Evolutionary conservation across 2,329 filamentous ascomycete species (phyloP).

Genomic region (Aureobasidium lini): DNA sequence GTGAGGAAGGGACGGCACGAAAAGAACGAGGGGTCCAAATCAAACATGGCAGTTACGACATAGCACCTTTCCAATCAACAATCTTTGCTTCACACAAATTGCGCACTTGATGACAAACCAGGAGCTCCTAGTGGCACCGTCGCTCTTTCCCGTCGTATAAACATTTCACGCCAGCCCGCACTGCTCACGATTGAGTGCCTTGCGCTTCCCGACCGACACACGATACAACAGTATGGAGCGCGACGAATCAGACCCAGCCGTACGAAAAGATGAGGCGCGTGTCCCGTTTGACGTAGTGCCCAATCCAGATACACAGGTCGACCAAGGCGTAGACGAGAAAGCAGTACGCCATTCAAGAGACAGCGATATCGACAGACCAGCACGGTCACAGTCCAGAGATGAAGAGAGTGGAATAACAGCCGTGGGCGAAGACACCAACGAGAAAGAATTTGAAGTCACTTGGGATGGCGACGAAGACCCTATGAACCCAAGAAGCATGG

Average conservation of each 20-base stretch:
- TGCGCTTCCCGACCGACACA: not conserved
- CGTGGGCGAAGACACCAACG: not conserved
- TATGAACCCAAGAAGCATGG: conserved; percentile 64
- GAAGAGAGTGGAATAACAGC: conserved; percentile 10
- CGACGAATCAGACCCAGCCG: not conserved
- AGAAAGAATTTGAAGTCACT: conserved; percentile 56
- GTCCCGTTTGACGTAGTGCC: conserved; percentile 9
- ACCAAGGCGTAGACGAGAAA: not conserved
- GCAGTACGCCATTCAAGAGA: conserved; percentile 1
- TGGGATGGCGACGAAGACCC: conserved; percentile 73
- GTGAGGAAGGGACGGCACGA: not conserved
- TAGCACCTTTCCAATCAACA: not conserved
- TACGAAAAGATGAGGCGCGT: not conserved
- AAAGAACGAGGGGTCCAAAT: not conserved
- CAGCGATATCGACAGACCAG: not conserved
- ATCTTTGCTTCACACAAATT: not conserved
- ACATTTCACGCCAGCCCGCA: not conserved
- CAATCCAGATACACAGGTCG: not conserved
- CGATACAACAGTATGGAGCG: not conserved
- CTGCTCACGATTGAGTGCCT: not conserved
- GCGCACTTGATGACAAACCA: not conserved
- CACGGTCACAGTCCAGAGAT: not conserved
- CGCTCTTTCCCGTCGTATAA: not conserved
- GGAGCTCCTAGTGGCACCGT: not conserved
- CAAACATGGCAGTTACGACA: not conserved